phyloP scores from a whole-genome alignment of 768 basidiomycete genomes.

The Pisolithus microcarpus region DNA sequence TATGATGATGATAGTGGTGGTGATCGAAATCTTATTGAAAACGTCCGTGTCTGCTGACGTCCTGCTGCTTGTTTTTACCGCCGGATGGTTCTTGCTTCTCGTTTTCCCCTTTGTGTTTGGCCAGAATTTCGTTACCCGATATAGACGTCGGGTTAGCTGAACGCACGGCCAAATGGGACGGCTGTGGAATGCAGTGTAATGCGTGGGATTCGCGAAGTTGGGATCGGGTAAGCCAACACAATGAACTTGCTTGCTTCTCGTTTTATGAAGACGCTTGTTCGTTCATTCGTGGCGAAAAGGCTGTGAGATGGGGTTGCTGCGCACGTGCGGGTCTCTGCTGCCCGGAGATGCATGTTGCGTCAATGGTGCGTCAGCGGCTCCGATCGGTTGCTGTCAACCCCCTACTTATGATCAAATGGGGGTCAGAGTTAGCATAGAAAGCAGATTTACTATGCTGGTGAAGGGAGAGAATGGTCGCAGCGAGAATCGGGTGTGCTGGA shows the following conservation, averaged over 20 bases:
- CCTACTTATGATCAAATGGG: background rate
- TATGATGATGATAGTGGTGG: no score
- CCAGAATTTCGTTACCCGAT: no score
- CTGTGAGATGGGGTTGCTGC: background rate
- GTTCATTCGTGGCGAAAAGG: background rate
- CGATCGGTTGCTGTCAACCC: background rate
- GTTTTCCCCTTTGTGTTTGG: no score
- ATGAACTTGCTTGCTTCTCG: no score
- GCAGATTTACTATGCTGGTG: background rate
- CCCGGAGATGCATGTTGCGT: background rate
- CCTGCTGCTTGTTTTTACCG: no score
- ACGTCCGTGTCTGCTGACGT: no score
- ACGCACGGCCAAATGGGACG: no score
- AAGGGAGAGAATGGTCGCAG: background rate
- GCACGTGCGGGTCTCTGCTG: background rate
- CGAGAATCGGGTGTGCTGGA: background rate
- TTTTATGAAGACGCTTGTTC: background rate
- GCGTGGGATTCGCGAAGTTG: background rate
- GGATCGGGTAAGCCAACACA: background rate
- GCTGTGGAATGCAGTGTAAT: background rate
- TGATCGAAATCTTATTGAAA: no score
- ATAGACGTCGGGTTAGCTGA: no score
- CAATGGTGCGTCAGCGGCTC: background rate
- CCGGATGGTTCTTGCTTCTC: no score
- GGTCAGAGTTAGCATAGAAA: background rate